Percentiles rank a stretch among this genome's conserved stretches.
These are phyloP conservation scores for Mortierella alpina DNA, from an alignment of 192 early-diverging fungal genomes.

Conservation along the genomic window DNA sequence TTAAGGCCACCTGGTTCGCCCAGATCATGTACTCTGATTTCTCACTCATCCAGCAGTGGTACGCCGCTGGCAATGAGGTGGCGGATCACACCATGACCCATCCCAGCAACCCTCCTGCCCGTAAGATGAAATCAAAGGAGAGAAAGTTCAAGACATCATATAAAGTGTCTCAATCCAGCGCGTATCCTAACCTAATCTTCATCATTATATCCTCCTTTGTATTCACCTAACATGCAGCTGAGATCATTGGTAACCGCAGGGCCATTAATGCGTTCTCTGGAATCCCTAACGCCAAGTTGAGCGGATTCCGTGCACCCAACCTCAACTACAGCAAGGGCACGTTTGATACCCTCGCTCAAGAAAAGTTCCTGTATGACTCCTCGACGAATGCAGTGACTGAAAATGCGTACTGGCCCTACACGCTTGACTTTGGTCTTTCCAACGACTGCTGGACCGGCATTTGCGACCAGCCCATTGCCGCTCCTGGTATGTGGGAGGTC, in stretches of 20 bases:
- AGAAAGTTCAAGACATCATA: not conserved
- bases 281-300: constrained; percentile 66
- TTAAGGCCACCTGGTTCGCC: constrained; percentile 68
- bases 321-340: constrained; percentile 64
- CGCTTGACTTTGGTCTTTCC: constrained; percentile 70
- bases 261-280: constrained; percentile 66
- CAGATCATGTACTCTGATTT: constrained; percentile 73
- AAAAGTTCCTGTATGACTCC: constrained; percentile 65
- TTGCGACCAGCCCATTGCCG: constrained; percentile 53
- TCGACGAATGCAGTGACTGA: constrained; percentile 59
- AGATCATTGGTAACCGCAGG: constrained; percentile 49
- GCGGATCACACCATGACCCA: constrained; percentile 71
- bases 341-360: constrained; percentile 56
- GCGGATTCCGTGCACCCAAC: constrained; percentile 75
- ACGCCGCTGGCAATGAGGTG: constrained; percentile 73
- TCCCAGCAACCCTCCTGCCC: constrained; percentile 37
- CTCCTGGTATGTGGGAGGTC: constrained; percentile 75
- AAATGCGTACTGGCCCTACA: constrained; percentile 75
- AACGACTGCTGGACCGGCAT: constrained; percentile 69
- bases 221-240: constrained; percentile 17
- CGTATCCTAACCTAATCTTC: not conserved
- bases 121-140: constrained; percentile 13
- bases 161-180: too few species aligned
- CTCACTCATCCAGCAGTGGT: constrained; percentile 66
- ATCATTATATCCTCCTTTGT: not conserved